These are phyloP conservation scores for Capillidium rhysosporum DNA, from an alignment of 371 early-diverging fungal genomes.

Conservation along the genomic window DNA sequence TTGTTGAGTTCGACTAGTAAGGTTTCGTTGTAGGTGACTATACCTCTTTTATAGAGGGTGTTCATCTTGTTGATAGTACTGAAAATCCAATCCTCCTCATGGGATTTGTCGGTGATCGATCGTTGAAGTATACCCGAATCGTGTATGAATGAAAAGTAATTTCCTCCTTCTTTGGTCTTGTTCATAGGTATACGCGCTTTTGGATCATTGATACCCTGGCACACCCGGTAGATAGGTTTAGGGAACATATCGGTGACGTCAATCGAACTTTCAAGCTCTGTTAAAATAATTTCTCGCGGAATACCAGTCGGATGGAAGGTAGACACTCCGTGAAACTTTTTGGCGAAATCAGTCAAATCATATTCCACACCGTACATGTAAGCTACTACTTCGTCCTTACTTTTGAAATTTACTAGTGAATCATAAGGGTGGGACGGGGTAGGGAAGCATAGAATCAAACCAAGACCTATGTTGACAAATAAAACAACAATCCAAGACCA, in stretches of 20 bases:
- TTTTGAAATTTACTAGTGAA: slow-evolving; percentile 18
- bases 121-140: neutral
- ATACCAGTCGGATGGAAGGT: neutral
- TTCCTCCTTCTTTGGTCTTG: neutral
- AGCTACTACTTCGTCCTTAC: slow-evolving; percentile 23
- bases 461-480: slow-evolving; percentile 34
- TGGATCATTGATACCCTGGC: neutral
- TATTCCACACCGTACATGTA: slow-evolving; percentile 53
- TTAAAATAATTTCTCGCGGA: neutral
- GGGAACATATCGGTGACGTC: neutral
- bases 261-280: neutral
- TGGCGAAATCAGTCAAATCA: slow-evolving; percentile 33
- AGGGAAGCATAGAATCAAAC: slow-evolving; percentile 31
- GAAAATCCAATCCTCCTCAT: neutral
- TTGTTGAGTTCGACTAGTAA: slow-evolving; percentile 18
- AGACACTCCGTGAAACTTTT: slow-evolving; percentile 15
- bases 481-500: slow-evolving; percentile 23
- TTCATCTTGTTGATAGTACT: neutral
- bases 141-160: neutral
- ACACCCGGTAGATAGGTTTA: neutral
- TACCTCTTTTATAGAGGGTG: neutral
- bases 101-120: neutral
- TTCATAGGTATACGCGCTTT: neutral
- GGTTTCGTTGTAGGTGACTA: neutral
- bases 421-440: slow-evolving; percentile 34